phyloP scores from a whole-genome alignment of 768 basidiomycete genomes.

The Galerina marginata region DNA sequence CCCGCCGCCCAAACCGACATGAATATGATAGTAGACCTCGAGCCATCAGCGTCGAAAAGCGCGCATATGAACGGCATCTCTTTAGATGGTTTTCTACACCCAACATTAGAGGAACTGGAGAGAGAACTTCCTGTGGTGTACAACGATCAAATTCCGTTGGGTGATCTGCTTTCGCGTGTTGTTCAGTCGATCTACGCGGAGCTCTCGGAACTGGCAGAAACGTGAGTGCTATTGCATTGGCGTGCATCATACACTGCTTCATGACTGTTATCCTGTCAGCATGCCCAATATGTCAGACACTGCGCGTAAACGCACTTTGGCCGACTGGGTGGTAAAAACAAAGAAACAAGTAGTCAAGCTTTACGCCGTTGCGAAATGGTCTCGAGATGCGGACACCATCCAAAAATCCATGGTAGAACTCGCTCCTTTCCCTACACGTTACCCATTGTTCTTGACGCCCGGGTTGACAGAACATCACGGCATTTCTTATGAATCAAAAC shows the following conservation, averaged over 20 bases:
- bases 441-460: not conserved
- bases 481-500: conserved; percentile 86
- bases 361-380: conserved; percentile 88
- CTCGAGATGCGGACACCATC: conserved; percentile 79
- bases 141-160: conserved; percentile 76
- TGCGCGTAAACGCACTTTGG: conserved; percentile 79
- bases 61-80: conserved; percentile 31
- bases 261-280: conserved; percentile 34
- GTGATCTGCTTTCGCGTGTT: conserved; percentile 77
- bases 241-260: conserved; percentile 2
- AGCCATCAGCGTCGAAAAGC: conserved; percentile 11
- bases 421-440: not conserved
- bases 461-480: conserved; percentile 73
- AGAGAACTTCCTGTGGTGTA: conserved; percentile 73
- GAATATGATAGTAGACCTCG: conserved; percentile 14
- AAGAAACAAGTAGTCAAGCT: conserved; percentile 91
- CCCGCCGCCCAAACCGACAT: conserved; percentile 2
- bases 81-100: conserved; percentile 33
- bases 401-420: conserved; percentile 82
- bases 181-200: conserved; percentile 84
- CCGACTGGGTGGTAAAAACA: conserved; percentile 89
- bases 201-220: conserved; percentile 83
- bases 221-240: conserved; percentile 53
- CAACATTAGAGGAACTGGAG: conserved; percentile 64
- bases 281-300: conserved; percentile 85